These are phyloP conservation scores for Crithidia fasciculata DNA, from an alignment of 208 protist genomes.

Conservation along the genomic window DNA sequence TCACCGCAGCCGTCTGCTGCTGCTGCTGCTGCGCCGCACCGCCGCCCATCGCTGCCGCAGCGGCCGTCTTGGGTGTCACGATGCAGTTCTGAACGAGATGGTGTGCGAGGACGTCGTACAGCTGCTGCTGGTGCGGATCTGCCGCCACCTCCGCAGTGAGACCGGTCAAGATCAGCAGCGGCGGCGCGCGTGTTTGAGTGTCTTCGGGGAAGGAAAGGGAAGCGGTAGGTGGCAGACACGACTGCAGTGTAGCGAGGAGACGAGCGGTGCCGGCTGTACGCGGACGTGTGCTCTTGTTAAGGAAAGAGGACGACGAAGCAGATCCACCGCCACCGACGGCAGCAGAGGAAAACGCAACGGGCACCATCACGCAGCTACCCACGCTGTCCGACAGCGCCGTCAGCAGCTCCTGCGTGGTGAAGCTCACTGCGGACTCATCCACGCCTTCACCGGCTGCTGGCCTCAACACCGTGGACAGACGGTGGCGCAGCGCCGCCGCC, in stretches of 20 bases:
- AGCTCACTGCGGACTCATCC: neutral
- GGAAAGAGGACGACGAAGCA: neutral
- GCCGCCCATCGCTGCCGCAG: neutral
- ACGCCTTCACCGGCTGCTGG: neutral
- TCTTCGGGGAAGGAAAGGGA: conserved; percentile 18
- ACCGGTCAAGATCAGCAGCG: conserved; percentile 20
- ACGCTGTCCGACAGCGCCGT: conserved; percentile 6
- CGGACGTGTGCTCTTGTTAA: neutral
- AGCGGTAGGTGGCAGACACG: conserved; percentile 13
- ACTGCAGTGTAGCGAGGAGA: conserved; percentile 1
- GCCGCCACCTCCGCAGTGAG: conserved; percentile 4
- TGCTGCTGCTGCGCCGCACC: neutral
- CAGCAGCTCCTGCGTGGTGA: conserved; percentile 13
- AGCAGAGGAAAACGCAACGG: neutral
- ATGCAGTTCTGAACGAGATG: conserved; percentile 29
- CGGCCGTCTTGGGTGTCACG: conserved; percentile 4
- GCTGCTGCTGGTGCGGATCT: conserved; percentile 4
- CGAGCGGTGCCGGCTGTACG: conserved; percentile 11
- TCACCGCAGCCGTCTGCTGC: neutral
- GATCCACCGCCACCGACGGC: neutral
- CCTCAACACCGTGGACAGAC: neutral
- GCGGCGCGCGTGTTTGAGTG: conserved; percentile 12
- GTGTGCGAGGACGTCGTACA: conserved; percentile 27
- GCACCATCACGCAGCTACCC: conserved; percentile 4
- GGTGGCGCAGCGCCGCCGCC: conserved; percentile 6